phyloP scores from a whole-genome alignment of 495 filamentous ascomycete species.

The Daldinia concentrica region DNA sequence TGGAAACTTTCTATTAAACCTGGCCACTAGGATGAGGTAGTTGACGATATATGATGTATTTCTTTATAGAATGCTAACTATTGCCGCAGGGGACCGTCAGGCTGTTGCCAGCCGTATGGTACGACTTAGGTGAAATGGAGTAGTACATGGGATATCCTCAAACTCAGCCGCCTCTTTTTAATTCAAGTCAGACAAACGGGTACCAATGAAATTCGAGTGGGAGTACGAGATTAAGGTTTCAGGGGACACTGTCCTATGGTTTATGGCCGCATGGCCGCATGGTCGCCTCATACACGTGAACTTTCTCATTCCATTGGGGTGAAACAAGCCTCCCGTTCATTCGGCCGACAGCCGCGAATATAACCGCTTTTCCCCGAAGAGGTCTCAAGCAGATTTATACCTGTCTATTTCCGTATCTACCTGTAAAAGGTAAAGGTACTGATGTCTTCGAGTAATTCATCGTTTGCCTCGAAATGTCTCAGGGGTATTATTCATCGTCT shows the following conservation, averaged over 20 bases:
- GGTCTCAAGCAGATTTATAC: not conserved
- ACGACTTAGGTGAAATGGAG: constrained; percentile 1
- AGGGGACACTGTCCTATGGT: constrained; percentile 13
- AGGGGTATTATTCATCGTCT: constrained; percentile 64
- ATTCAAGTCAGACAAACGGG: constrained; percentile 1
- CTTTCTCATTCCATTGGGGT: constrained; percentile 18
- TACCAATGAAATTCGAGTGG: constrained; percentile 3
- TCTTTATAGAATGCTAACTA: not conserved
- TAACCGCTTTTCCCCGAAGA: constrained; percentile 2
- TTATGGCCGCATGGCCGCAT: constrained; percentile 8
- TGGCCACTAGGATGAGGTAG: not conserved
- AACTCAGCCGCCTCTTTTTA: constrained; percentile 1
- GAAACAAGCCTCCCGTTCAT: constrained; percentile 22
- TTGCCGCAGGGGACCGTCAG: constrained; percentile 16
- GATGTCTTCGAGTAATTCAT: not conserved
- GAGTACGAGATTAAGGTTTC: constrained; percentile 29
- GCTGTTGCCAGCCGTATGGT: constrained; percentile 5
- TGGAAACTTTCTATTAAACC: not conserved
- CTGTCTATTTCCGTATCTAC: not conserved
- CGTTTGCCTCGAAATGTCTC: not conserved
- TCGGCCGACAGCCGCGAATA: constrained; percentile 15
- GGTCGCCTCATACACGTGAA: constrained; percentile 21
- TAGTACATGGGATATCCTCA: not conserved
- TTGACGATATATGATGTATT: not conserved
- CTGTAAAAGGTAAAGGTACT: not conserved